These are phyloP conservation scores for Peterozyma toletana DNA, from an alignment of 805 yeast genomes.

Conservation along the genomic window DNA sequence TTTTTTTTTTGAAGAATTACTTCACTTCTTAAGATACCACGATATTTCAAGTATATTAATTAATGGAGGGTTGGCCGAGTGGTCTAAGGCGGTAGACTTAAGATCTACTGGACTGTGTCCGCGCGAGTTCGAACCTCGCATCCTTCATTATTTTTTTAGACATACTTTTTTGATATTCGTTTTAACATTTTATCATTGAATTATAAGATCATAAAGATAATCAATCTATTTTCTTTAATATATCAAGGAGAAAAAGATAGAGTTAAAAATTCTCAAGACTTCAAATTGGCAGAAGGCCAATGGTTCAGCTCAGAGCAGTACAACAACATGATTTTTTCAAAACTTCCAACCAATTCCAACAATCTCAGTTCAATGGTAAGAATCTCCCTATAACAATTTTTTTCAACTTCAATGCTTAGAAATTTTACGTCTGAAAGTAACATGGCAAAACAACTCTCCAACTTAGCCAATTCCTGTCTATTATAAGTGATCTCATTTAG, in stretches of 20 bases:
- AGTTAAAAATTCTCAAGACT: too few species aligned
- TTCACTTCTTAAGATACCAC: too few species aligned
- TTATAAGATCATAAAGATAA: too few species aligned
- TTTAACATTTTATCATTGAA: too few species aligned
- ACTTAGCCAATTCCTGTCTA: constrained; percentile 30
- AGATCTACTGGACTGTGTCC: constrained; percentile 26
- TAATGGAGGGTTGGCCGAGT: constrained; percentile 27
- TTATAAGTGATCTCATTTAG: constrained; percentile 14
- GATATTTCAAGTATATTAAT: too few species aligned
- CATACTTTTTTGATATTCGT: too few species aligned
- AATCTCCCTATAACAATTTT: constrained; percentile 28
- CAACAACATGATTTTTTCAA: constrained; percentile 17
- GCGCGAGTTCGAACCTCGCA: constrained; percentile 31
- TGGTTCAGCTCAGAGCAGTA: constrained; percentile 7
- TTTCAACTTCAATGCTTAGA: constrained; percentile 35
- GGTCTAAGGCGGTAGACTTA: constrained; percentile 30
- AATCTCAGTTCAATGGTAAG: constrained; percentile 29
- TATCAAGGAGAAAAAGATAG: too few species aligned
- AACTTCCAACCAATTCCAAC: constrained; percentile 28
- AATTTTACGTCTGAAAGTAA: constrained; percentile 34
- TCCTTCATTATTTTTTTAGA: constrained; percentile 22
- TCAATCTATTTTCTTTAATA: too few species aligned
- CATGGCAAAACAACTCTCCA: constrained; percentile 39
- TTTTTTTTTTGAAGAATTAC: too few species aligned
- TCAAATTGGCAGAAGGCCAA: constrained; percentile 1